These are phyloP conservation scores for Pleoardoris graminearum DNA, from an alignment of 2,329 filamentous ascomycete genomes.

Conservation along the genomic window DNA sequence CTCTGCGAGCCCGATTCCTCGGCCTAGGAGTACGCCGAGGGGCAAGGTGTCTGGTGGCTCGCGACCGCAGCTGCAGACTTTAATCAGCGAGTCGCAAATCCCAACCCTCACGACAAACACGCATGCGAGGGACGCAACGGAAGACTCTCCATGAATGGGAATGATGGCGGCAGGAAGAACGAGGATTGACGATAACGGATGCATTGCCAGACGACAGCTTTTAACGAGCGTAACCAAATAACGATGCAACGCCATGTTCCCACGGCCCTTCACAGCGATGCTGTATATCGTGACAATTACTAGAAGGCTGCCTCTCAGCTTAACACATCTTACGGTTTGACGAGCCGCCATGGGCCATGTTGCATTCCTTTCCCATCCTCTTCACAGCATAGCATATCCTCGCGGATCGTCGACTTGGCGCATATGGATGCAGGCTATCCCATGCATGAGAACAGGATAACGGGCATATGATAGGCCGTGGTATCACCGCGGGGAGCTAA, in stretches of 20 bases:
- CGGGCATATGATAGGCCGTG: not conserved
- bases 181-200: constrained; percentile 4
- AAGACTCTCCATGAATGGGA: not conserved
- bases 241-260: too few relatives aligned
- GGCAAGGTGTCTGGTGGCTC: constrained; percentile 12
- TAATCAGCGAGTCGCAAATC: constrained; percentile 23
- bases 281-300: too few relatives aligned
- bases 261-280: not conserved
- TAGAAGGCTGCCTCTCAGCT: too few relatives aligned
- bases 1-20: constrained; percentile 6
- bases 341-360: not conserved
- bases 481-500: not conserved
- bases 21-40: constrained; percentile 17
- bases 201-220: constrained; percentile 20
- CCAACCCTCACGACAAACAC: constrained; percentile 5
- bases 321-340: not conserved
- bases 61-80: constrained; percentile 16
- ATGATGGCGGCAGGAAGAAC: not conserved
- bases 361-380: not conserved
- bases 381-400: not conserved
- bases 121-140: not conserved
- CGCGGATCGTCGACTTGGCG: not conserved
- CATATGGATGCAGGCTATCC: not conserved
- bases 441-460: not conserved
- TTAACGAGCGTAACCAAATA: constrained; percentile 20